Base-by-base conservation (phyloP, 129 eudicot species). In the Ambrosia artemisiifolia region DNA sequence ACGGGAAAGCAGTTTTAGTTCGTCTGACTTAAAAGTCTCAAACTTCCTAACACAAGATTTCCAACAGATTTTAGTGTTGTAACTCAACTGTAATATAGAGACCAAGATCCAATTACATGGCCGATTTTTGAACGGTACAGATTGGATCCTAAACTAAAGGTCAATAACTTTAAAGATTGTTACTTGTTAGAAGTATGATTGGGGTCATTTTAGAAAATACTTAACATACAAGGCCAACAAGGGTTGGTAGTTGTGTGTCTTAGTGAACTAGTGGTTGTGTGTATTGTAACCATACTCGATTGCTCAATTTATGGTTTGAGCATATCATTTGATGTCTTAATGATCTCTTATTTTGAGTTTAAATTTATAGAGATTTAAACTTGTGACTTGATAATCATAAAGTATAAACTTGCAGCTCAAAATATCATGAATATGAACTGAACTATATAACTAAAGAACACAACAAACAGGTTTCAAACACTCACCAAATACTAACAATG, bases 1-100 rank as follows among this genome's bases (percentile, higher is more conserved):
- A 75, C 70, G 0, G 92, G 88, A 38, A 75, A 33, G 13, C 92
- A 83, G 69, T 80, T 79, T 50, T 79, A 68, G 44, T 18, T 74
- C 5, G 40, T 54, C 72, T 49, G 13, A 49, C 65, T 24, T 32
- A 40, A 40, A 0, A 40, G 44, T 6, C 9, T 40, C 44, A 57
- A 69, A 54, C 65, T 17, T 70, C 64, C 79, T 74, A 71, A 79
- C 59, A 56, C 30, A 14, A 54, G 33, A 34, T 70, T 30, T 42
- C 34, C 71, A 28, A 48, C 38, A 18, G 24, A 53, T 42, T 56
- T 75, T 70, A 49, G 32, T 78, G 73, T 62, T 34, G 28, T 34
- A 47, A 46, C 12, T 44, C 40, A 56, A 53, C 2, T 51, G 33
- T 70, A 17, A 40, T 63, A 63, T 78, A 77, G 55, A 35, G 24